phyloP scores from a whole-genome alignment of 768 basidiomycete species.

The Roridomyces roridus region DNA sequence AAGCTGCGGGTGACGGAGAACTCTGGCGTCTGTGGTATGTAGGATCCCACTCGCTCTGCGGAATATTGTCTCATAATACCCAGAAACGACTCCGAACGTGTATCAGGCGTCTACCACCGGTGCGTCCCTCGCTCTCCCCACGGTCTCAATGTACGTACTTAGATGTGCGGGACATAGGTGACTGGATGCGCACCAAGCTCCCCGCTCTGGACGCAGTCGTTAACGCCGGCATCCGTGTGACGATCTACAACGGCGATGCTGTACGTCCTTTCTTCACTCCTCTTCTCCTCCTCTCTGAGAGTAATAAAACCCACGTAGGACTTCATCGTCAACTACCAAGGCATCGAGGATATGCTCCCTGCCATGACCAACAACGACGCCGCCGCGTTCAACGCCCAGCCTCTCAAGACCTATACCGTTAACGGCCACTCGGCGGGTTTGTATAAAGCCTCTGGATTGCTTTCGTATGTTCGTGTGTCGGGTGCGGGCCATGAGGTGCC shows the following conservation, averaged over 20 bases:
- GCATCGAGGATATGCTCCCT: conserved; percentile 28
- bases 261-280: conserved; percentile 57
- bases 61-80: too few relatives aligned
- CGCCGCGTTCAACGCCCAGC: conserved; percentile 43
- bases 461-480: conserved; percentile 21
- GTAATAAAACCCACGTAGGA: conserved; percentile 26
- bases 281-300: conserved; percentile 58
- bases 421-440: conserved; percentile 54
- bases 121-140: too few relatives aligned
- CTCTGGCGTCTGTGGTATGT: too few relatives aligned
- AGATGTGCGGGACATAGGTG: too few relatives aligned
- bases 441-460: conserved; percentile 63
- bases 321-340: conserved; percentile 32
- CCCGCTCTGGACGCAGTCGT: conserved; percentile 62
- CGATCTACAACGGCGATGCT: conserved; percentile 60
- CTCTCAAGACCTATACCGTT: conserved; percentile 57
- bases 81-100: too few relatives aligned
- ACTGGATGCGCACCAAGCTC: conserved; percentile 33
- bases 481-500: not conserved
- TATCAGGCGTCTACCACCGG: too few relatives aligned
- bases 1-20: too few relatives aligned
- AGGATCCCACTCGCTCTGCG: too few relatives aligned
- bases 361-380: conserved; percentile 52
- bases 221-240: conserved; percentile 53
- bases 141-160: too few relatives aligned